A percentile compares a stretch with the other conserved stretches of the same genome.
phyloP scores from a whole-genome alignment of 2,329 filamentous ascomycete genomes.

The Arthrinium puccinioides region DNA sequence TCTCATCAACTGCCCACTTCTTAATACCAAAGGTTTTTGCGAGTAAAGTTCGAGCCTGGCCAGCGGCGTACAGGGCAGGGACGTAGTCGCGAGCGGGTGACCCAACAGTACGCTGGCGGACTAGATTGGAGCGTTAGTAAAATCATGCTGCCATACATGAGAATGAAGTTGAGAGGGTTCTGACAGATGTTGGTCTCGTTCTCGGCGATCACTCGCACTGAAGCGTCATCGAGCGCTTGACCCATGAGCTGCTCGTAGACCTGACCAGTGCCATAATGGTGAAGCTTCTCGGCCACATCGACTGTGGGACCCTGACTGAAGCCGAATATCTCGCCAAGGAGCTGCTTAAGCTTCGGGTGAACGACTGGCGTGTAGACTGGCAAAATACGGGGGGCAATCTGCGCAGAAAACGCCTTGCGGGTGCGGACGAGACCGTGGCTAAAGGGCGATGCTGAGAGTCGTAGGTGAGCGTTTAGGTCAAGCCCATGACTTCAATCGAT shows the following conservation, averaged over 20 bases:
- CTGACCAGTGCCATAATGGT: constrained; percentile 1
- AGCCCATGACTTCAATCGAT: neutral
- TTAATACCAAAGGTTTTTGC: neutral
- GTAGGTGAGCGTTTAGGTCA: neutral
- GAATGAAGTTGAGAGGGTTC: too few species aligned
- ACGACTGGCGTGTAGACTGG: constrained; percentile 1
- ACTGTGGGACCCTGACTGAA: neutral
- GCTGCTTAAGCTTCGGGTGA: constrained; percentile 1
- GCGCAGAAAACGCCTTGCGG: neutral
- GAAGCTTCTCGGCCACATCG: constrained; percentile 1
- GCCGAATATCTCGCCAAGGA: neutral
- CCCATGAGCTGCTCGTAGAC: constrained; percentile 1
- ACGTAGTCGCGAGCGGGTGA: neutral
- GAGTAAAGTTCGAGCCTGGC: neutral
- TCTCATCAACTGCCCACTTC: neutral
- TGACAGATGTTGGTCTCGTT: constrained; percentile 2
- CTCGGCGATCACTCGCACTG: neutral
- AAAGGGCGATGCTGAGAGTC: neutral
- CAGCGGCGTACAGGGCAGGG: neutral
- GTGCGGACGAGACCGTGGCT: constrained; percentile 1
- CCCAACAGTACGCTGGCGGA: constrained; percentile 1
- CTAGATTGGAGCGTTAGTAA: neutral
- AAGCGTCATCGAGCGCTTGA: neutral
- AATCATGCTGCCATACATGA: neutral
- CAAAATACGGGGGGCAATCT: neutral